A percentile compares a stretch with the other conserved stretches of the same genome.
Evolutionary conservation across 2,329 filamentous ascomycete genomes (phyloP).

Genomic region (Fusarium equiseti): DNA sequence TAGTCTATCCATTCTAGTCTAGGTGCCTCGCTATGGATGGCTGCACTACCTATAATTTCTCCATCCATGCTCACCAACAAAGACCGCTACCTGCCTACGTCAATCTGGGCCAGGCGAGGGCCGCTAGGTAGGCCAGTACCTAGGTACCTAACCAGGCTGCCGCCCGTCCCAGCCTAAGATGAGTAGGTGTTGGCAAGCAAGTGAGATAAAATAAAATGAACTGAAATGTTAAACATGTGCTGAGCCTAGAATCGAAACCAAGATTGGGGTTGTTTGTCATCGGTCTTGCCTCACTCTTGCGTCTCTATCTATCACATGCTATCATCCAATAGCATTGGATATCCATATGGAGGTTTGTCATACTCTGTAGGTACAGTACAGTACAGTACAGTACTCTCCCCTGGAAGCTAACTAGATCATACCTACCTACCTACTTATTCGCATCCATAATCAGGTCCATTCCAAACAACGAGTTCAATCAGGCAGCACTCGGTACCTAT

Average conservation of each 20-base stretch:
- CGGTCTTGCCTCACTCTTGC: not conserved
- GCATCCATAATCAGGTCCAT: too few relatives aligned
- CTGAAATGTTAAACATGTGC: not conserved
- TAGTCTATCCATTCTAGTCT: too few relatives aligned
- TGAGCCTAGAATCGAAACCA: not conserved
- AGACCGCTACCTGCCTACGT: conserved; percentile 7
- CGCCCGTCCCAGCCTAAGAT: not conserved
- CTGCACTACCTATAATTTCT: conserved; percentile 15
- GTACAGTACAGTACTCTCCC: not conserved
- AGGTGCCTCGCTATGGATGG: too few relatives aligned
- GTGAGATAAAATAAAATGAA: not conserved
- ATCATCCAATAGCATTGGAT: not conserved
- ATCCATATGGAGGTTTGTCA: not conserved
- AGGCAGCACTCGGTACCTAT: not conserved
- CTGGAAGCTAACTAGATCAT: not conserved
- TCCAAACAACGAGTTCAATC: not conserved
- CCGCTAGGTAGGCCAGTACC: too few relatives aligned
- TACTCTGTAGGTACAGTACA: too few relatives aligned
- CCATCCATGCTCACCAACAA: conserved; percentile 29
- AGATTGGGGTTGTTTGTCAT: not conserved
- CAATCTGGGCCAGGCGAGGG: not conserved
- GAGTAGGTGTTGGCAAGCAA: not conserved
- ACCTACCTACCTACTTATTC: not conserved
- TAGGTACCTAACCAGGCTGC: not conserved
- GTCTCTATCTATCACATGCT: not conserved